Conservation (phyloP, 441 rosid species). For the Erysimum pusillum region DNA sequence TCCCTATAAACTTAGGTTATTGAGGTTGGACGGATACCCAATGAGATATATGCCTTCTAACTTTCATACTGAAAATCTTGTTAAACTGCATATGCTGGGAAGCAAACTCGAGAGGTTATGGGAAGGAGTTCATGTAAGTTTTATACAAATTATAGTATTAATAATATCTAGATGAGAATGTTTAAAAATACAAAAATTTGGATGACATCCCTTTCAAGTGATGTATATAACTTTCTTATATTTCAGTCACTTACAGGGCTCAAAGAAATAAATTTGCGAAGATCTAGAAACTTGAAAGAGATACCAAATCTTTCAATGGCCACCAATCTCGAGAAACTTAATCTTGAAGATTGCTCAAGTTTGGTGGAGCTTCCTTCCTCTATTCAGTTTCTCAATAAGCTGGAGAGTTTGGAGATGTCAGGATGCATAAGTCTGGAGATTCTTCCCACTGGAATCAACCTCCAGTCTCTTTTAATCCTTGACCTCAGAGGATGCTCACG, state of each 20-base stretch:
- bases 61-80: constrained; percentile 3
- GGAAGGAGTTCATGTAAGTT: constrained; percentile 30
- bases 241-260: not conserved
- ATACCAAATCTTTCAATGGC: constrained; percentile 36
- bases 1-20: not conserved
- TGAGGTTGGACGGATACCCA: constrained; percentile 25
- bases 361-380: constrained; percentile 34
- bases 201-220: not conserved
- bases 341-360: constrained; percentile 14
- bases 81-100: not conserved
- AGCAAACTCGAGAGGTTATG: constrained; percentile 30
- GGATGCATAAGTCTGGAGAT: constrained; percentile 26
- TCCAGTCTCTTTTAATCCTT: not conserved
- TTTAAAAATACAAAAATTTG: too few species aligned
- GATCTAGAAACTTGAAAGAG: constrained; percentile 21
- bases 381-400: not conserved
- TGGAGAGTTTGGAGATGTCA: not conserved
- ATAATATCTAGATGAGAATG: not conserved
- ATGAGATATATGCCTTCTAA: constrained; percentile 33
- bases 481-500: constrained; percentile 8
- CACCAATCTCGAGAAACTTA: constrained; percentile 31
- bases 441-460: constrained; percentile 1
- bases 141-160: not conserved
- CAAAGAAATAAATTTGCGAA: not conserved
- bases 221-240: not conserved